These are phyloP conservation scores for Pythium dissimile DNA, from an alignment of 352 stramenopile genomes.

Conservation along the genomic window DNA sequence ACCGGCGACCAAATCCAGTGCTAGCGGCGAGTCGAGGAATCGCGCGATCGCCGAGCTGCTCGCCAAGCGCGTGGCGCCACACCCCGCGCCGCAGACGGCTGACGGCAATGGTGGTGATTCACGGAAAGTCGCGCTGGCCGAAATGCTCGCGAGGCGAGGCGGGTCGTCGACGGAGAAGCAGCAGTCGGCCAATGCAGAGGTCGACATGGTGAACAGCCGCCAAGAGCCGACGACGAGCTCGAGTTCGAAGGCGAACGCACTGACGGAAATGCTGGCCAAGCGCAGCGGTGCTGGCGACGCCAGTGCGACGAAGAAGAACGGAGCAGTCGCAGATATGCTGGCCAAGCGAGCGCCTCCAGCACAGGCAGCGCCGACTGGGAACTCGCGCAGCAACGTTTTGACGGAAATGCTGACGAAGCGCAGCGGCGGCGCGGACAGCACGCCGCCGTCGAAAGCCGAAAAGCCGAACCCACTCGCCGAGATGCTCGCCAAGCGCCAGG, in stretches of 20 bases:
- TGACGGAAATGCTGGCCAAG: slow-evolving; percentile 32
- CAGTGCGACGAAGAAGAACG: slow-evolving; percentile 22
- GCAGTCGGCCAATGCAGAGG: slow-evolving; percentile 3
- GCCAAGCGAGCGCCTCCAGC: slow-evolving; percentile 20
- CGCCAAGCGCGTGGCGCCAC: slow-evolving; percentile 7
- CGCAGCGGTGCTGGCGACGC: slow-evolving; percentile 22
- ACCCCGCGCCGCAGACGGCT: background rate
- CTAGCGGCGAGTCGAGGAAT: slow-evolving; percentile 4
- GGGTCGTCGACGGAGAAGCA: slow-evolving; percentile 8
- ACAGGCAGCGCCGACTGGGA: background rate
- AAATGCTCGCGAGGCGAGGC: slow-evolving; percentile 24
- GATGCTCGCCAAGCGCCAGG: slow-evolving; percentile 9
- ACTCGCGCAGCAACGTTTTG: slow-evolving; percentile 22
- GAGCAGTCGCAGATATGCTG: slow-evolving; percentile 37
- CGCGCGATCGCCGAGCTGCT: slow-evolving; percentile 15
- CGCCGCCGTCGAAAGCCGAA: slow-evolving; percentile 1
- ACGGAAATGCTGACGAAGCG: slow-evolving; percentile 44
- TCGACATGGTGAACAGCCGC: slow-evolving; percentile 8
- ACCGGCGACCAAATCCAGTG: background rate
- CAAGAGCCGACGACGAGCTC: slow-evolving; percentile 4
- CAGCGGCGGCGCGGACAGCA: too few species aligned
- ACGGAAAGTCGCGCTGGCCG: slow-evolving; percentile 21
- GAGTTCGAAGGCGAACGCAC: slow-evolving; percentile 10
- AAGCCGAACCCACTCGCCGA: slow-evolving; percentile 2
- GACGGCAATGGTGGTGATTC: background rate